Evolutionary conservation across 2,329 filamentous ascomycete species (phyloP).

Genomic region (Aspergillus fructus): DNA sequence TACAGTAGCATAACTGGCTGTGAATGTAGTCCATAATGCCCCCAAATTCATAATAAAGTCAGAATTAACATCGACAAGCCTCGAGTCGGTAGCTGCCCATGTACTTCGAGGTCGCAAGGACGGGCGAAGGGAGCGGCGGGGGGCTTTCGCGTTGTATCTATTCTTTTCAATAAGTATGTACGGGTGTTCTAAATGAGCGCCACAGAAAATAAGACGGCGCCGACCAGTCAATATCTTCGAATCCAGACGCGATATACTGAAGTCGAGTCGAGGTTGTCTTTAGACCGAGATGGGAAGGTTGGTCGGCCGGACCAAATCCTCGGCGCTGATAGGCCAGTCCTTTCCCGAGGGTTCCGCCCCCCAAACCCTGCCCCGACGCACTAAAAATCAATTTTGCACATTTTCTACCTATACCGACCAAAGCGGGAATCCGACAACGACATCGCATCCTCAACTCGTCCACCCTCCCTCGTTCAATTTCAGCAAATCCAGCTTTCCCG

Average conservation of each 20-base stretch:
- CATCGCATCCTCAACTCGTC: slow-evolving; percentile 30
- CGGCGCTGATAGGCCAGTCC: slow-evolving; percentile 6
- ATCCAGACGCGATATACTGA: not conserved
- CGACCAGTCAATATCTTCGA: not conserved
- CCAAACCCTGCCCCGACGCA: slow-evolving; percentile 15
- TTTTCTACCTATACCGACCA: not conserved
- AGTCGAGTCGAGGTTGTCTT: not conserved
- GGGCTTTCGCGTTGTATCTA: no score
- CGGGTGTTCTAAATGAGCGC: no score
- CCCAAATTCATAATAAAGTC: no score
- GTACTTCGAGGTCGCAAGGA: no score
- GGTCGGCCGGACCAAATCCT: not conserved
- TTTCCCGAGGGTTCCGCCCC: slow-evolving; percentile 14
- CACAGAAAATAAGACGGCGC: no score
- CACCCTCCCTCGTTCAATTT: slow-evolving; percentile 30
- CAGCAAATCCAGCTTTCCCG: slow-evolving; percentile 20
- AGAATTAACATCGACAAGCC: no score
- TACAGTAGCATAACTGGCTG: no score
- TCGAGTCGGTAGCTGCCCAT: no score
- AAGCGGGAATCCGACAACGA: slow-evolving; percentile 11
- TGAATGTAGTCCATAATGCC: no score
- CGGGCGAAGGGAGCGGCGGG: no score
- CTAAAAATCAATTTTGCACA: slow-evolving; percentile 16
- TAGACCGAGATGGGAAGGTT: not conserved
- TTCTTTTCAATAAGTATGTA: no score